Conservation (phyloP, 2,329 filamentous ascomycete genomes). For the Colletotrichum tofieldiae region DNA sequence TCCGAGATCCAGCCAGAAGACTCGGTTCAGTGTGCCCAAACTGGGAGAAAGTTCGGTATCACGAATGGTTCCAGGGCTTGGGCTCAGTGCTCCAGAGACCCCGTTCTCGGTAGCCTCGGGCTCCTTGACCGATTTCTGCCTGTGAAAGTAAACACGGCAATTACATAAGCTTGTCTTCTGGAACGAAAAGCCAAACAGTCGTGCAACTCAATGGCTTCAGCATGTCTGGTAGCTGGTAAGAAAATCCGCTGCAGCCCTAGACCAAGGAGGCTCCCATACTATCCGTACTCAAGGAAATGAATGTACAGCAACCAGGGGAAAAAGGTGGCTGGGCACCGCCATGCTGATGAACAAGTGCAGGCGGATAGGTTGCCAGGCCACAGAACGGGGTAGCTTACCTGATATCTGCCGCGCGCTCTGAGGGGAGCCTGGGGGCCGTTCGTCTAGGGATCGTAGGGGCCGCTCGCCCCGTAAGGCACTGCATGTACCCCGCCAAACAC, state of each 20-base stretch:
- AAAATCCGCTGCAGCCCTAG: background rate
- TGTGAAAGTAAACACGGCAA: background rate
- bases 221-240: background rate
- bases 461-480: conserved; percentile 30
- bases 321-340: conserved; percentile 2
- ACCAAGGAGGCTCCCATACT: background rate
- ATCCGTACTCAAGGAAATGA: background rate
- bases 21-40: background rate
- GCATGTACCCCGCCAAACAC: conserved; percentile 37
- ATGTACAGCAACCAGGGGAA: no score
- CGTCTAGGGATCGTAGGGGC: conserved; percentile 12
- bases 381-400: conserved; percentile 19
- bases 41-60: background rate
- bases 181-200: no score
- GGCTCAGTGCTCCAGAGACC: background rate
- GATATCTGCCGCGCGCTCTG: conserved; percentile 16
- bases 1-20: background rate
- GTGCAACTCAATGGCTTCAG: background rate
- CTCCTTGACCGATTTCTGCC: background rate
- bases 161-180: background rate
- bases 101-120: background rate
- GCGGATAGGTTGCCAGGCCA: conserved; percentile 7
- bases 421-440: background rate
- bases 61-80: background rate
- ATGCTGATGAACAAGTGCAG: conserved; percentile 17